Evolutionary conservation across 2,329 filamentous ascomycete species (phyloP).

Genomic region (Ceratocystis colombiana): DNA sequence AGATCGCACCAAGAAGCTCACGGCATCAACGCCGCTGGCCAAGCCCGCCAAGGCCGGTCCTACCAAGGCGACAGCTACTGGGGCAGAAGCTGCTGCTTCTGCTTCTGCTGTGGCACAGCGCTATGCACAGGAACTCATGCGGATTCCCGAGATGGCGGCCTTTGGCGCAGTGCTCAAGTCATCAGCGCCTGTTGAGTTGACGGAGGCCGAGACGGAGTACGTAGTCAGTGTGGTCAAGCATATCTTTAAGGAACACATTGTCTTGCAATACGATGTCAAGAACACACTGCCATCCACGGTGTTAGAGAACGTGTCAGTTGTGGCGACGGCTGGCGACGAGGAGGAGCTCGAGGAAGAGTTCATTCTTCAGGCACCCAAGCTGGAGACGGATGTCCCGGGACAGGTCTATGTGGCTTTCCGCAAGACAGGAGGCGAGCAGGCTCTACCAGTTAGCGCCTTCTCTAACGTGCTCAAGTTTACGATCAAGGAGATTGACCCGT

Average conservation of each 20-base stretch:
- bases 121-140: slow-evolving; percentile 76
- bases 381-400: slow-evolving; percentile 75
- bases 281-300: slow-evolving; percentile 90
- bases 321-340: slow-evolving; percentile 68
- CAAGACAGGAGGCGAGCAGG: slow-evolving; percentile 62
- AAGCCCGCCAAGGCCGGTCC: slow-evolving; percentile 73
- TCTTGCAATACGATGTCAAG: slow-evolving; percentile 94
- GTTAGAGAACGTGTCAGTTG: slow-evolving; percentile 76
- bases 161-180: slow-evolving; percentile 92
- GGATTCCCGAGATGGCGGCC: slow-evolving; percentile 80
- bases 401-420: slow-evolving; percentile 94
- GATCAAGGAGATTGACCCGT: slow-evolving; percentile 94
- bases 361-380: slow-evolving; percentile 76
- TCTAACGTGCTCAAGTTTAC: slow-evolving; percentile 94
- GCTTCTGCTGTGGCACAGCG: slow-evolving; percentile 75
- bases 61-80: slow-evolving; percentile 57
- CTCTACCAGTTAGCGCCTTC: slow-evolving; percentile 72
- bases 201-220: slow-evolving; percentile 95
- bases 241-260: slow-evolving; percentile 93
- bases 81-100: slow-evolving; percentile 64
- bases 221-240: slow-evolving; percentile 91
- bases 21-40: slow-evolving; percentile 79
- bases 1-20: slow-evolving; percentile 94
- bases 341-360: slow-evolving; percentile 85
- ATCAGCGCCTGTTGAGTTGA: slow-evolving; percentile 73